Evolutionary conservation across 2,329 filamentous ascomycete species (phyloP).

Genomic region (Calonectria montana): DNA sequence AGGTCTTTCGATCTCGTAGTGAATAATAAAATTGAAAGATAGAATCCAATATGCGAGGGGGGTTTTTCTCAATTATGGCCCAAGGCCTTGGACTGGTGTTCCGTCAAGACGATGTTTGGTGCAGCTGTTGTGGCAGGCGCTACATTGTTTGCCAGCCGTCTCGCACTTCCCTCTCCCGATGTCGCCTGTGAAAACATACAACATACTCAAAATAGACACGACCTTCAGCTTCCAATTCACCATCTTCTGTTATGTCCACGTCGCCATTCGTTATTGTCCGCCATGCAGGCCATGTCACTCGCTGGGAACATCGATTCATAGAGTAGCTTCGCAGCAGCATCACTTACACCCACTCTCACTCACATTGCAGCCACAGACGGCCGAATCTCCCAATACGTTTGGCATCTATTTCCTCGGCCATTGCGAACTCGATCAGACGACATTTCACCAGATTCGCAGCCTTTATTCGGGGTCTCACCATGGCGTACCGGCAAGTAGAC

Average conservation of each 20-base stretch:
- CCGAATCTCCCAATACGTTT: background rate
- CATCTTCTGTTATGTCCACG: too few species aligned
- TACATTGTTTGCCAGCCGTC: slow-evolving; percentile 31
- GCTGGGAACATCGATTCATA: slow-evolving; percentile 13
- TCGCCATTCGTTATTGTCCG: background rate
- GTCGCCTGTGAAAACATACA: background rate
- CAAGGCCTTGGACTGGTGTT: background rate
- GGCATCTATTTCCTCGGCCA: background rate
- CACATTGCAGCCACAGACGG: background rate
- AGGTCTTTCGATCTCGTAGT: background rate
- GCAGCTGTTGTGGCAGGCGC: background rate
- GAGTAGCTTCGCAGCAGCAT: background rate
- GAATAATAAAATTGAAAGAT: background rate
- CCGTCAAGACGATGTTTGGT: background rate
- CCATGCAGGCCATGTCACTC: background rate
- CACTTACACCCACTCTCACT: background rate
- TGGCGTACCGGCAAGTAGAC: slow-evolving; percentile 28
- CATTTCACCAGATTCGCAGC: background rate
- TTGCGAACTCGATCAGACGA: background rate
- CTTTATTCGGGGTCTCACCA: background rate
- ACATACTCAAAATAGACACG: background rate
- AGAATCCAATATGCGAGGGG: background rate
- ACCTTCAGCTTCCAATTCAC: background rate
- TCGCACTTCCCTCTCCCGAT: slow-evolving; percentile 32
- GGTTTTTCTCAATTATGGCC: background rate